Conservation (phyloP, 2,329 filamentous ascomycete species). For the Exserohilum turcica region DNA sequence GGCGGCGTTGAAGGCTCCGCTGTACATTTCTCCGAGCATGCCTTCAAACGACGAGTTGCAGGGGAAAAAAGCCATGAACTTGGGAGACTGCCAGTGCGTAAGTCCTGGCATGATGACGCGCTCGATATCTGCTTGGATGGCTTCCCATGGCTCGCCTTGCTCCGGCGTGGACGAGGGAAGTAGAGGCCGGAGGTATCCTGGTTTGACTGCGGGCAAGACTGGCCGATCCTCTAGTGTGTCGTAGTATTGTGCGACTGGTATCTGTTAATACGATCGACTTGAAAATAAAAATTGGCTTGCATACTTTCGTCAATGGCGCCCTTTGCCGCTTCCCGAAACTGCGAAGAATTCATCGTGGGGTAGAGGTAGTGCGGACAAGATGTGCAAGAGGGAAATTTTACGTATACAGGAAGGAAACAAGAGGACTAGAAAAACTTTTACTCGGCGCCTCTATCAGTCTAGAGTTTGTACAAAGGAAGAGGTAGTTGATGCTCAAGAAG, state of each 20-base stretch:
- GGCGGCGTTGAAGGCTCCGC: slow-evolving; percentile 82
- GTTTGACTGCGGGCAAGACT: slow-evolving; percentile 77
- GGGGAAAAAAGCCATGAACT: slow-evolving; percentile 96
- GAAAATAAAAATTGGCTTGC: neutral
- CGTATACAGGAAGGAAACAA: neutral
- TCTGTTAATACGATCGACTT: neutral
- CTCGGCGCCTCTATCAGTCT: neutral
- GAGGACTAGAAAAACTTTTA: neutral
- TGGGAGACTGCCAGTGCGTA: slow-evolving; percentile 90
- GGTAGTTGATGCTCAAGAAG: neutral
- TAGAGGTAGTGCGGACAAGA: neutral
- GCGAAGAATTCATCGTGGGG: slow-evolving; percentile 68
- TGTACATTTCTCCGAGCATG: slow-evolving; percentile 92
- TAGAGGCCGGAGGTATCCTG: slow-evolving; percentile 82
- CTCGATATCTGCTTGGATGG: slow-evolving; percentile 83
- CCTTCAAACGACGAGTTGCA: slow-evolving; percentile 80
- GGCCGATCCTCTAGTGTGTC: slow-evolving; percentile 71
- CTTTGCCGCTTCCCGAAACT: slow-evolving; percentile 78
- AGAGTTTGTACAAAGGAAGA: neutral
- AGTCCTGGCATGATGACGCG: slow-evolving; percentile 87
- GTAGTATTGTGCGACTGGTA: slow-evolving; percentile 81
- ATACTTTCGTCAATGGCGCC: slow-evolving; percentile 81
- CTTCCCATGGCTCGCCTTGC: slow-evolving; percentile 72
- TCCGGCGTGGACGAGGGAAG: slow-evolving; percentile 71
- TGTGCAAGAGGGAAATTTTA: neutral